A percentile compares a stretch with the other conserved stretches of the same genome.
Conservation (phyloP, 352 stramenopile genomes). For the Pythium inflatum region DNA sequence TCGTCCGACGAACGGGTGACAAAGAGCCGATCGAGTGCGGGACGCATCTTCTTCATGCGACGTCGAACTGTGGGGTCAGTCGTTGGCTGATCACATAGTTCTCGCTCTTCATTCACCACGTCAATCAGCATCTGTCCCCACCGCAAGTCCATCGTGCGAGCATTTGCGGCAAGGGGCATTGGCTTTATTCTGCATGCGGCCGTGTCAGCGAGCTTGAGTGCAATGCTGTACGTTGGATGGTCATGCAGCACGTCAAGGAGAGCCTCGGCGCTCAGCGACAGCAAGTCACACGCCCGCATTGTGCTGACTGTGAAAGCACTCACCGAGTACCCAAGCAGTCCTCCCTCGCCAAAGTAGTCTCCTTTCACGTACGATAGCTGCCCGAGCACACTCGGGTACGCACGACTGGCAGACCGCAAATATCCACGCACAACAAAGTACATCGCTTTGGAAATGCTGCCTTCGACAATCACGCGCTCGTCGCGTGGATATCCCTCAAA, state of each 20-base stretch:
- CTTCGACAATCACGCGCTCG: constrained; percentile 67
- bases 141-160: constrained; percentile 40
- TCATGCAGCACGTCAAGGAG: constrained; percentile 48
- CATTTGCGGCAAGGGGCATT: constrained; percentile 12
- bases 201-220: constrained; percentile 46
- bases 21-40: constrained; percentile 37
- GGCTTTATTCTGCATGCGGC: constrained; percentile 31
- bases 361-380: constrained; percentile 47
- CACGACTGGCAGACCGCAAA: constrained; percentile 41
- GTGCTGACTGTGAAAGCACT: constrained; percentile 53
- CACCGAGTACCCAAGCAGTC: constrained; percentile 57
- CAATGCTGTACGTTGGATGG: constrained; percentile 46
- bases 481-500: constrained; percentile 68
- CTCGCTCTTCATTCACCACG: constrained; percentile 41
- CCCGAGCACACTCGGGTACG: constrained; percentile 31
- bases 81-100: constrained; percentile 18
- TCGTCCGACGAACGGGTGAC: constrained; percentile 38
- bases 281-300: constrained; percentile 57
- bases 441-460: constrained; percentile 66
- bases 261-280: constrained; percentile 50
- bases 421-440: constrained; percentile 68
- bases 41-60: constrained; percentile 34
- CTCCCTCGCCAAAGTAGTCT: constrained; percentile 65
- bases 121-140: constrained; percentile 46
- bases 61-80: not conserved